Base-by-base conservation (phyloP, 148 eudicot species). In the Chenopodium suecicum region DNA sequence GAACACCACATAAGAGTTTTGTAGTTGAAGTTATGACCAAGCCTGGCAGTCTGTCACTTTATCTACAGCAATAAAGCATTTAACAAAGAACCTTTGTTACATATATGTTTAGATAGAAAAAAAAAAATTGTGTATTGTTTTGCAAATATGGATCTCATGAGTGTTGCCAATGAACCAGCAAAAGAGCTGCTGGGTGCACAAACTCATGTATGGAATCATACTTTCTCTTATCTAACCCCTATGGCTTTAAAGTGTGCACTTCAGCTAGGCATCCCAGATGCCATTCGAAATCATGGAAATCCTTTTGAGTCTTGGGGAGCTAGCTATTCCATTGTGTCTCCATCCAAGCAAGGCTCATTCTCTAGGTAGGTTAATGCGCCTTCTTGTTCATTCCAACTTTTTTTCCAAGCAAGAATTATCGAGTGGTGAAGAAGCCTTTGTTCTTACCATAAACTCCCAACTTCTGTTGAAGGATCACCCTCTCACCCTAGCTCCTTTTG, bases 231-330 rank as follows among this genome's bases (percentile, higher is more conserved):
- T 72, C 70, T 80, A 8, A 60, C 71, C 44, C 80, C 85, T 0
- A 74, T 78, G 74, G 82, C 88, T 20, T 75, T 86, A 5, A 86
- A 80, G 32, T 83, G 88, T 50, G 86, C 88, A 17, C 27, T 78
- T 67, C 71, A 86, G 20, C 84, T 86, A 8, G 82, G 76, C 56
- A 86, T 86, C 27, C 78, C 74, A 5, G 81, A 84, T 50, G 52
- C 70, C 22, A 80, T 84, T 34, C 74, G 80, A 70, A 80, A 52
- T 37, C 82, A 86, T 69, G 75, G 84, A 31, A 68, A 81, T 12
- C 81, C 83, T 48, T 48, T 83, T 81, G 66, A 68, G 74, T 4
- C 84, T 81, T 44, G 2, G 37, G 3, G 82, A 83, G 13, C 68
- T 87, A 1, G 63, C 69, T 14, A 64, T 13, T 6, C 50, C 81